These are phyloP conservation scores for Yamadazyma takamatsuzukensis DNA, from an alignment of 805 yeast species.

Conservation along the genomic window DNA sequence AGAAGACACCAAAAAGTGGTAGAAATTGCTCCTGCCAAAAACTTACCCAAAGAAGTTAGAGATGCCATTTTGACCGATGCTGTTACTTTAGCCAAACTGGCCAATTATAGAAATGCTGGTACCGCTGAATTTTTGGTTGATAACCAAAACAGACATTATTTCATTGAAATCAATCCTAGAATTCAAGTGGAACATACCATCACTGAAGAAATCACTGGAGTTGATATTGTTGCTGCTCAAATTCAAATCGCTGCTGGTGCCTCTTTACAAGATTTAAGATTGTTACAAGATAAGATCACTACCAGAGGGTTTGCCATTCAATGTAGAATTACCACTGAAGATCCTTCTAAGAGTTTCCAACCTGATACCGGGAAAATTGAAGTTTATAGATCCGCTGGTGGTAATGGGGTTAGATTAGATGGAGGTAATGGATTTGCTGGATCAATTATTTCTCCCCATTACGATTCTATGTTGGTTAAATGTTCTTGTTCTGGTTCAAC, in stretches of 20 bases:
- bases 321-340: conserved; percentile 98
- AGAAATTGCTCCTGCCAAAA: conserved; percentile 96
- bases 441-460: conserved; percentile 92
- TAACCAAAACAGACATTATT: conserved; percentile 89
- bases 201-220: conserved; percentile 98
- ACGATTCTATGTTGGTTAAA: conserved; percentile 97
- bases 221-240: conserved; percentile 96
- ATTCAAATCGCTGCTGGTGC: conserved; percentile 99
- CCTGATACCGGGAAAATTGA: conserved; percentile 98
- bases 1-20: conserved; percentile 99
- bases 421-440: conserved; percentile 99
- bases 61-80: conserved; percentile 94
- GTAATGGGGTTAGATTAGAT: conserved; percentile 97
- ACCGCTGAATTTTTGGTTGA: conserved; percentile 97
- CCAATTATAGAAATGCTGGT: conserved; percentile 95
- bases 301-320: conserved; percentile 98
- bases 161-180: conserved; percentile 97
- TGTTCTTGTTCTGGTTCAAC: conserved; percentile 97
- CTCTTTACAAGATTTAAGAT: conserved; percentile 82
- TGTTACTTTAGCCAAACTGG: conserved; percentile 81
- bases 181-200: conserved; percentile 98
- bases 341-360: conserved; percentile 93
- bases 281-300: conserved; percentile 90
- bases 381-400: conserved; percentile 97
- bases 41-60: conserved; percentile 76